Evolutionary conservation across 2,329 filamentous ascomycete genomes (phyloP).

Genomic region (Phyllosticta citrichinensis): DNA sequence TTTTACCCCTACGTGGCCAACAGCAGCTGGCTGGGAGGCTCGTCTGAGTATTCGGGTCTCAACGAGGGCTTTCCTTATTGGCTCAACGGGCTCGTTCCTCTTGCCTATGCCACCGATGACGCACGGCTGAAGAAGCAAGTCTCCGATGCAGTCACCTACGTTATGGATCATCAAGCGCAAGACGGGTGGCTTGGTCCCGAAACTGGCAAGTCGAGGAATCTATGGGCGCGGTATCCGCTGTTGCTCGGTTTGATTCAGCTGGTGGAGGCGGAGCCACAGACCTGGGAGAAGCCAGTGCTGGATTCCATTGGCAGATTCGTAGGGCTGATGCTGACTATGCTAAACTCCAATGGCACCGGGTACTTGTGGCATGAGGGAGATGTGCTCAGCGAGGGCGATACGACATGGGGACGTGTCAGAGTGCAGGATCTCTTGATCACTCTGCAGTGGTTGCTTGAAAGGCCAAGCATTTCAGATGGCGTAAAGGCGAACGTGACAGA

Average conservation of each 20-base stretch:
- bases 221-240: constrained; percentile 46
- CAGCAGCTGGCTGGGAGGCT: constrained; percentile 43
- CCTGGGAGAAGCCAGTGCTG: constrained; percentile 35
- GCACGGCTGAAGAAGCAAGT: constrained; percentile 41
- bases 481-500: constrained; percentile 24
- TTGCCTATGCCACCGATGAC: constrained; percentile 44
- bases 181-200: constrained; percentile 53
- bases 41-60: constrained; percentile 42
- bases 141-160: constrained; percentile 34
- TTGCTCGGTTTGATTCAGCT: constrained; percentile 43
- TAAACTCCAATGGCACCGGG: constrained; percentile 43
- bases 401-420: constrained; percentile 9
- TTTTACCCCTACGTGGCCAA: constrained; percentile 48
- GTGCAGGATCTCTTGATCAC: constrained; percentile 35
- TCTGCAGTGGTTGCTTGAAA: constrained; percentile 41
- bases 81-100: constrained; percentile 48
- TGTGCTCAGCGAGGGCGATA: constrained; percentile 12
- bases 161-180: constrained; percentile 38
- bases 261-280: constrained; percentile 38
- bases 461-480: background rate
- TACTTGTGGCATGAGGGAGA: constrained; percentile 37
- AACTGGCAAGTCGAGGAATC: constrained; percentile 31
- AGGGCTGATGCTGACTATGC: constrained; percentile 43
- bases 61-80: constrained; percentile 50
- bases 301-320: constrained; percentile 42